phyloP scores from a whole-genome alignment of 2,329 filamentous ascomycete species.

The Xylaria sp. region DNA sequence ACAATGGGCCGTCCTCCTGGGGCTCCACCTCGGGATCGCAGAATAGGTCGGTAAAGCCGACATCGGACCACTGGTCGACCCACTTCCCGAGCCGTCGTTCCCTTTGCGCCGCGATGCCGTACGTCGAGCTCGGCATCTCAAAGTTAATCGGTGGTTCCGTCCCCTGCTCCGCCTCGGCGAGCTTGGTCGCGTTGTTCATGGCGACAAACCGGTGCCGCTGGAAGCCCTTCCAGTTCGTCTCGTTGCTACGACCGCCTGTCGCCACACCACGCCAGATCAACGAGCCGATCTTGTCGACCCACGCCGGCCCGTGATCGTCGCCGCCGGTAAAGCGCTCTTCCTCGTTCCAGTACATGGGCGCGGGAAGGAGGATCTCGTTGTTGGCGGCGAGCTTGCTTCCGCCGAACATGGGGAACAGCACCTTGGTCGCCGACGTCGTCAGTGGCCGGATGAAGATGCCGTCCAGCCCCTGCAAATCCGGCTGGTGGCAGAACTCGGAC shows the following conservation, averaged over 20 bases:
- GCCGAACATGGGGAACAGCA: slow-evolving; percentile 67
- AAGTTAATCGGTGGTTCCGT: slow-evolving; percentile 54
- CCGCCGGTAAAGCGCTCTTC: slow-evolving; percentile 65
- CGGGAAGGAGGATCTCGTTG: slow-evolving; percentile 70
- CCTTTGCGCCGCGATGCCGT: slow-evolving; percentile 50
- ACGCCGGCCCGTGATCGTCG: slow-evolving; percentile 54
- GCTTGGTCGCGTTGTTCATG: slow-evolving; percentile 69
- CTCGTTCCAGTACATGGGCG: slow-evolving; percentile 69
- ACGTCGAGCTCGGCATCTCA: slow-evolving; percentile 51
- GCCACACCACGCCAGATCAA: slow-evolving; percentile 70
- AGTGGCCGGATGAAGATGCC: slow-evolving; percentile 67
- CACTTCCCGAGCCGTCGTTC: slow-evolving; percentile 51
- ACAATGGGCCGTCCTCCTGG: slow-evolving; percentile 41
- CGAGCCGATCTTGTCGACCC: slow-evolving; percentile 57
- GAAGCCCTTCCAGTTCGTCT: slow-evolving; percentile 70
- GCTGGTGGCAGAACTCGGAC: slow-evolving; percentile 66
- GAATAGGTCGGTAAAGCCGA: slow-evolving; percentile 58
- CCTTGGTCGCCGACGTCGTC: slow-evolving; percentile 57
- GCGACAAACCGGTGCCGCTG: slow-evolving; percentile 75
- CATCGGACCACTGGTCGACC: slow-evolving; percentile 53
- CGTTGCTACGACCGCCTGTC: slow-evolving; percentile 62
- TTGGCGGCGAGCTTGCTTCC: slow-evolving; percentile 71
- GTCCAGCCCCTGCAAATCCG: slow-evolving; percentile 63
- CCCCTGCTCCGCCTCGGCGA: slow-evolving; percentile 51
- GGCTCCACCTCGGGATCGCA: slow-evolving; percentile 44